Conservation (phyloP, 495 filamentous ascomycete genomes). For the Xylaria grammica region DNA sequence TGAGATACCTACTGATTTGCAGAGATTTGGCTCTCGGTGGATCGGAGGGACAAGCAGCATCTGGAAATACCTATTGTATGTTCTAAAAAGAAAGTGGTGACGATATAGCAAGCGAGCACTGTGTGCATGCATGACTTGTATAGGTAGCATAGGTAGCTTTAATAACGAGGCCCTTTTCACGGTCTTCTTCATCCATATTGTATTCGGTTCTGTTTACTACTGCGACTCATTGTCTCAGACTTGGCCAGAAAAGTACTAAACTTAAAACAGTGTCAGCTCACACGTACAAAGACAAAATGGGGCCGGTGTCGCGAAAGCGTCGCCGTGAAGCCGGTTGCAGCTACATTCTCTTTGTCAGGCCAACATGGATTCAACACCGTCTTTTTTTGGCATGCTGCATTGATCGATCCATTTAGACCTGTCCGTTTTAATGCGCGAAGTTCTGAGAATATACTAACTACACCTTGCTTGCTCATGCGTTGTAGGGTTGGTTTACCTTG, state of each 20-base stretch:
- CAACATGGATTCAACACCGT: too few species aligned
- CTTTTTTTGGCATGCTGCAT: neutral
- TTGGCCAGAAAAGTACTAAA: too few species aligned
- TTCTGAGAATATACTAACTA: neutral
- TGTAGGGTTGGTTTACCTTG: neutral
- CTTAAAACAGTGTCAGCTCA: too few species aligned
- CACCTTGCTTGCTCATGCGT: neutral
- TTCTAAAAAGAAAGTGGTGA: neutral
- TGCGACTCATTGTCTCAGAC: too few species aligned
- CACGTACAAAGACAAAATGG: neutral
- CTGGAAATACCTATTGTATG: slow-evolving; percentile 16
- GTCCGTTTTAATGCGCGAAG: neutral
- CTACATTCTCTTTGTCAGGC: neutral
- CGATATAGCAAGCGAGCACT: slow-evolving; percentile 3
- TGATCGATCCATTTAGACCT: neutral
- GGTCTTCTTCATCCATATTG: neutral
- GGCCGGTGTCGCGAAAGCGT: slow-evolving; percentile 1
- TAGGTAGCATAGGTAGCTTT: slow-evolving; percentile 16
- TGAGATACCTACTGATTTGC: slow-evolving; percentile 11
- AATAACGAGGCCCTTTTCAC: neutral
- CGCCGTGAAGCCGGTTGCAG: neutral
- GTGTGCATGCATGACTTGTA: slow-evolving; percentile 8
- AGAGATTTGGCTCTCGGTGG: neutral
- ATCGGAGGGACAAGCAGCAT: neutral
- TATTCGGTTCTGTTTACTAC: neutral